Percentiles rank a stretch among this genome's conserved stretches.
These are phyloP conservation scores for Botrytis byssoidea DNA, from an alignment of 2,329 filamentous ascomycete species.

Conservation along the genomic window DNA sequence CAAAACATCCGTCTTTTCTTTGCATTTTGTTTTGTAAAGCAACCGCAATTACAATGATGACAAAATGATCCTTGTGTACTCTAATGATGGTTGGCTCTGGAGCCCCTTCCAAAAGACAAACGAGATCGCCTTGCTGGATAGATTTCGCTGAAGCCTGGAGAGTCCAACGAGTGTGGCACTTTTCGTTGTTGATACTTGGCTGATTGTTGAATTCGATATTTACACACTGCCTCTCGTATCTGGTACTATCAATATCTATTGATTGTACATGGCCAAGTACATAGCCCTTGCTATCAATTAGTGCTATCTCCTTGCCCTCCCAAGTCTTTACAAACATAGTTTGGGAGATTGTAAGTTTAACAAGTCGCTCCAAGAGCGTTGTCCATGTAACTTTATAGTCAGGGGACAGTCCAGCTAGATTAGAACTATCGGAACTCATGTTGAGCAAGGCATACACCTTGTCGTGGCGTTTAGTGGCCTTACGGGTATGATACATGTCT, in stretches of 20 bases:
- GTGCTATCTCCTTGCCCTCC: not conserved
- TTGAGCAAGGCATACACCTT: conserved; percentile 8
- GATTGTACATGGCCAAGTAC: not conserved
- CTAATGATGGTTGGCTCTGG: not conserved
- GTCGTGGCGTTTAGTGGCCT: not conserved
- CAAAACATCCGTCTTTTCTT: not conserved
- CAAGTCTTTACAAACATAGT: not conserved
- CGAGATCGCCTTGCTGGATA: not conserved
- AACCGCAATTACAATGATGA: not conserved
- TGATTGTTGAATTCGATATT: not conserved
- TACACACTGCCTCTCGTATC: not conserved
- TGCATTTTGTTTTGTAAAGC: no score
- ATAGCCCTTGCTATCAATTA: not conserved
- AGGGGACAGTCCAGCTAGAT: not conserved
- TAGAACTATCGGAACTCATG: not conserved
- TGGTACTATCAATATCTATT: not conserved
- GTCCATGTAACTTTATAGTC: not conserved
- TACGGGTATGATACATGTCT: not conserved
- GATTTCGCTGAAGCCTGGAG: not conserved
- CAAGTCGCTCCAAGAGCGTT: not conserved
- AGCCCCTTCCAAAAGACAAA: not conserved
- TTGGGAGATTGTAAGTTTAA: not conserved
- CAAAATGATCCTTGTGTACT: not conserved
- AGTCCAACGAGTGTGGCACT: not conserved
- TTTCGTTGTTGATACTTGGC: no score